These are phyloP conservation scores for Rhododendron ovatum DNA, from an alignment of 148 eudicot species.

Conservation along the genomic window DNA sequence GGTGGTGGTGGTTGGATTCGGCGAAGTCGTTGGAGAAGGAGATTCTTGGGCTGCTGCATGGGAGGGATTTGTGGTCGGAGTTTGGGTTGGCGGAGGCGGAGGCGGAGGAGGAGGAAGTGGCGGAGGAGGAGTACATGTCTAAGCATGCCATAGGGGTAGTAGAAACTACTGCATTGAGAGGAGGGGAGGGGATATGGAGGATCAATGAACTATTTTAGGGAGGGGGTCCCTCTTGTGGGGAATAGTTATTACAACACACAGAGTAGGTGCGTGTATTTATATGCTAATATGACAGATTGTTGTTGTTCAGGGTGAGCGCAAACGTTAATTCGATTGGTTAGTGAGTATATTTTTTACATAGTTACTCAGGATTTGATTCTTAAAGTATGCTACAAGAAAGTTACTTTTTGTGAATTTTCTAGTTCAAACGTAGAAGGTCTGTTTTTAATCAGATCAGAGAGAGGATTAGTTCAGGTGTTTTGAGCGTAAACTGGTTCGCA, in stretches of 20 bases:
- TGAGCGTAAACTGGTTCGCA: no score
- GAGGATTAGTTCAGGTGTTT: no score
- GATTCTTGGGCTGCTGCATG: constrained; percentile 62
- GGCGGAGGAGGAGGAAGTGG: not conserved
- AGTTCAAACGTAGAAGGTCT: no score
- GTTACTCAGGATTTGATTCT: no score
- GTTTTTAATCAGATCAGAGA: no score
- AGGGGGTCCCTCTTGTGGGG: not conserved
- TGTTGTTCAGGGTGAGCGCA: not conserved
- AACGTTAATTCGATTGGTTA: no score
- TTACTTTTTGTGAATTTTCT: no score
- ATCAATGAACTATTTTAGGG: not conserved
- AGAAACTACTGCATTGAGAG: not conserved
- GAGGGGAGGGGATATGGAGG: not conserved
- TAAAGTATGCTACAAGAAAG: no score
- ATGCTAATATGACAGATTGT: constrained; percentile 12
- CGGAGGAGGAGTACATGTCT: constrained; percentile 43
- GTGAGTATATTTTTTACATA: no score
- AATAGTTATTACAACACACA: not conserved
- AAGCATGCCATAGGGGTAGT: constrained; percentile 54
- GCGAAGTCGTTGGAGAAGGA: constrained; percentile 91
- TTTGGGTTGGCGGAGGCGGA: constrained; percentile 14
- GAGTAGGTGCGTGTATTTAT: constrained; percentile 25
- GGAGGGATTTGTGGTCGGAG: constrained; percentile 17
- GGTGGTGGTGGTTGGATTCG: constrained; percentile 31